Evolutionary conservation across 2,329 filamentous ascomycete species (phyloP), one percentile per base, ranked within the genome.

Genomic region (Calonectria fujianensis): DNA sequence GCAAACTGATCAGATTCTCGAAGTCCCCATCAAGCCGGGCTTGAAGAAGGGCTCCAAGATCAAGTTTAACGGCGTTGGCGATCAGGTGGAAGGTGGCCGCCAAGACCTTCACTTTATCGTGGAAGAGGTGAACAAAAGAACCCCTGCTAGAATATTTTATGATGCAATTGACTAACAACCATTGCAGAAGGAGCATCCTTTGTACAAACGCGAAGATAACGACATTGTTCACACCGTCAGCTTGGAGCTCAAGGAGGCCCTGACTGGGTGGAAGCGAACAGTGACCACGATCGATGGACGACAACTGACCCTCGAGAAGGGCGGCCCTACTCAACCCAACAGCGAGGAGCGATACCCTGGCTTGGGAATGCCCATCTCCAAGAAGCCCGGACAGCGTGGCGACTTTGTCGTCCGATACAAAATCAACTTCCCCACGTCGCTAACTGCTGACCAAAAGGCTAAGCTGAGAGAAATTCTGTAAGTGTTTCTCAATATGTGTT

Each of bases 11-110:
- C 94, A 96, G 82, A 95, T 98, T 24, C 88, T 99, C 37, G 96
- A 98, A 83, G 96, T 98, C 68, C 95, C 96, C 61, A 98, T 99
- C 87, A 98, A 98, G 87, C 93, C 95, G 8, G 97, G 97, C 74
- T 87, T 98, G 85, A 98, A 98, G 87, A 96, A 97, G 80, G 97
- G 97, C 37, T 98, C 95, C 82, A 99, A 98, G 90, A 98, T 99
- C 86, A 98, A 98, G 87, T 99, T 98, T 84, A 95, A 94, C 82
- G 96, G 96, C 52, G 96, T 99, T n/a, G 97, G 97, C 14, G 97
- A 99, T 85, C 96, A 98, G 84, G 96, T 98, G 75, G 97, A 98
- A 83, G 97, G 97, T 52, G 96, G 96, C 18, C 95, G 96, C 74
- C 97, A 99, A 85, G 97, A 99, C 85, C 86, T 99, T 68, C 96